A percentile compares a stretch with the other conserved stretches of the same genome.
phyloP scores from a whole-genome alignment of 1,284 basidiomycete species.

The Cryptococcus jaspeensis region DNA sequence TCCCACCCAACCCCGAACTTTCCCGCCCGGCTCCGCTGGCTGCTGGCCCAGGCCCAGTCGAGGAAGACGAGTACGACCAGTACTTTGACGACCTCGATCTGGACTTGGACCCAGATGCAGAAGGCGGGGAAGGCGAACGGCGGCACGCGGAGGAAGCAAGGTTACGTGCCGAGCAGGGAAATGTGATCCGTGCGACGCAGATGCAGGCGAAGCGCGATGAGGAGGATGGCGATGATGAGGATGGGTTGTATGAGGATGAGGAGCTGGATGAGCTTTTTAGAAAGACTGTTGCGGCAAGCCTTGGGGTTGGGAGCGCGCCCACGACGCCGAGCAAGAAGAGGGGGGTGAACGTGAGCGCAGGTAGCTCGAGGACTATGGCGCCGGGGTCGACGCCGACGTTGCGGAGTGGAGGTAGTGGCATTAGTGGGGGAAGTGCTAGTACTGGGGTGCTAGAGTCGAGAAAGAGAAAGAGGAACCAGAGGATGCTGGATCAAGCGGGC shows the following conservation, averaged over 20 bases:
- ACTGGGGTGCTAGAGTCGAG: conserved; percentile 15
- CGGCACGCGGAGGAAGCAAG: conserved; percentile 31
- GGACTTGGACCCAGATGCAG: background rate
- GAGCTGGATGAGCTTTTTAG: conserved; percentile 40
- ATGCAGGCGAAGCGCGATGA: conserved; percentile 15
- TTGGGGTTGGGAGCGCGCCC: conserved; percentile 18
- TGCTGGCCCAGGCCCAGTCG: conserved; percentile 23
- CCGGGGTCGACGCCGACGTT: background rate
- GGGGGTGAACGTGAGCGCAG: background rate
- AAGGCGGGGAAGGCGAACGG: background rate
- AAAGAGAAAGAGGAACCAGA: conserved; percentile 16
- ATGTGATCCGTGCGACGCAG: conserved; percentile 41
- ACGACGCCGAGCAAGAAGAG: conserved; percentile 22
- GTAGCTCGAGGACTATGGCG: background rate
- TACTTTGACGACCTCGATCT: conserved; percentile 6
- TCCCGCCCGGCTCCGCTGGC: conserved; percentile 40
- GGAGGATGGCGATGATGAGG: conserved; percentile 26
- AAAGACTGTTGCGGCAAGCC: conserved; percentile 24
- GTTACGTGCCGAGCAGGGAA: conserved; percentile 33
- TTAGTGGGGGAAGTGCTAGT: conserved; percentile 13
- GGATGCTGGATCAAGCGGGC: conserved; percentile 38
- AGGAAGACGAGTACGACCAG: conserved; percentile 35
- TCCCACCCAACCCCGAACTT: conserved; percentile 43
- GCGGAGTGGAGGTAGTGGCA: background rate
- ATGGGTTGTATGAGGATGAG: conserved; percentile 35